Percentiles rank a stretch among this genome's conserved stretches.
Conservation (phyloP, 371 early-diverging fungal species). For the Apophysomyces ossiformis region DNA sequence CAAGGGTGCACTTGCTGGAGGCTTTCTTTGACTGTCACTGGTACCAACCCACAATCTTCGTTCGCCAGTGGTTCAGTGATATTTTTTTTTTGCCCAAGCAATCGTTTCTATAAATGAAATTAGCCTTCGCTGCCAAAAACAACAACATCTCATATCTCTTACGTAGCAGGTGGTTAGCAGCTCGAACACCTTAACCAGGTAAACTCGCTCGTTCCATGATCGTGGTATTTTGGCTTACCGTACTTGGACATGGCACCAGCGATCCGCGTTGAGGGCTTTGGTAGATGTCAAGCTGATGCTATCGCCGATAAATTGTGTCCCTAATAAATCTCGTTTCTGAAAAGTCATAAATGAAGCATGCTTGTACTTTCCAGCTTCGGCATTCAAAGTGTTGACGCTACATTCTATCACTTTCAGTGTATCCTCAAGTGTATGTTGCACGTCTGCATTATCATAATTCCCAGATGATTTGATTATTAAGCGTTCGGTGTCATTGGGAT, state of each 20-base stretch:
- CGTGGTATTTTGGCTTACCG: constrained; percentile 14
- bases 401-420: constrained; percentile 13
- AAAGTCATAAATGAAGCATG: constrained; percentile 10
- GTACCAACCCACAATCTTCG: too few species aligned
- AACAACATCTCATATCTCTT: not conserved
- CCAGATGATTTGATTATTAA: constrained; percentile 17
- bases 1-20: not conserved
- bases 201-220: constrained; percentile 12
- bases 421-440: constrained; percentile 14
- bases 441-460: constrained; percentile 9
- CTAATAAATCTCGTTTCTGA: constrained; percentile 10
- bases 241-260: constrained; percentile 10
- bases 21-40: too few species aligned
- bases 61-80: too few species aligned
- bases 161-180: constrained; percentile 13
- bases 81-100: too few species aligned
- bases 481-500: constrained; percentile 7
- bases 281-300: constrained; percentile 15
- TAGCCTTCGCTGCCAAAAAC: not conserved
- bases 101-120: constrained; percentile 2
- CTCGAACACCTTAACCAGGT: constrained; percentile 21
- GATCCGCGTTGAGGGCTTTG: not conserved
- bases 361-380: constrained; percentile 11
- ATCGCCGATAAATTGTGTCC: constrained; percentile 14
- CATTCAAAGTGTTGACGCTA: constrained; percentile 15